Base-by-base conservation (phyloP, 83 land plant species). In the Thuja plicata region DNA sequence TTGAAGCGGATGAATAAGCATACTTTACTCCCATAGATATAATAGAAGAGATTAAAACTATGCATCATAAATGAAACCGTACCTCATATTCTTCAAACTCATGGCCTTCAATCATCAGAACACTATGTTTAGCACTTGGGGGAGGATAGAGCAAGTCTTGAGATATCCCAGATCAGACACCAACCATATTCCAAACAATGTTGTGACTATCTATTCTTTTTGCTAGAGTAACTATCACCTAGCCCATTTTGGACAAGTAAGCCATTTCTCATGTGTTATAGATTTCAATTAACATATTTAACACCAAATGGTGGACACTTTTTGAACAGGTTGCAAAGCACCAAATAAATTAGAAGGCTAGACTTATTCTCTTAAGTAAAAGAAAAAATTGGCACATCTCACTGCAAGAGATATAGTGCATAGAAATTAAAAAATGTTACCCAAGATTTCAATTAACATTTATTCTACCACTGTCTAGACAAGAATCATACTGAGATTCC, bases 31-130 rank as follows among this genome's bases (percentile, higher is more conserved):
- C n/a, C 48, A 45, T 81, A 43, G 5, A 27, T 43, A 41, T 41
- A 41, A 11, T 34, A 38, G 43, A 46, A 46, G 15, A 80, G 27
- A 41, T 27, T 0, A 4, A 30, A n/a, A 45, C 11, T 30, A 1
- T 46, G 54, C 54, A 27, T 82, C 24, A 45, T 46, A 21, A 54
- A 86, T 13, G 8, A 5, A 77, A 1, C 45, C 52, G 57, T 93
- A 98, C 99, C 99, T 96, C 95, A 88, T 96, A 98, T 91, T 97
- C 99, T 88, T 98, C 99, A 91, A 98, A 93, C 88, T 98, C 98
- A 90, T 90, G 94, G 46, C 97, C 99, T 87, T 98, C 99, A 90
- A 97, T 91, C 4, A 95, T 89, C 34, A 96, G 91, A 79, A 94
- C 86, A 87, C 87, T 93, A 37, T 97, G 96, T 30, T 54, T 88